phyloP scores from a whole-genome alignment of 495 filamentous ascomycete species.

The Oidiodendron maius region DNA sequence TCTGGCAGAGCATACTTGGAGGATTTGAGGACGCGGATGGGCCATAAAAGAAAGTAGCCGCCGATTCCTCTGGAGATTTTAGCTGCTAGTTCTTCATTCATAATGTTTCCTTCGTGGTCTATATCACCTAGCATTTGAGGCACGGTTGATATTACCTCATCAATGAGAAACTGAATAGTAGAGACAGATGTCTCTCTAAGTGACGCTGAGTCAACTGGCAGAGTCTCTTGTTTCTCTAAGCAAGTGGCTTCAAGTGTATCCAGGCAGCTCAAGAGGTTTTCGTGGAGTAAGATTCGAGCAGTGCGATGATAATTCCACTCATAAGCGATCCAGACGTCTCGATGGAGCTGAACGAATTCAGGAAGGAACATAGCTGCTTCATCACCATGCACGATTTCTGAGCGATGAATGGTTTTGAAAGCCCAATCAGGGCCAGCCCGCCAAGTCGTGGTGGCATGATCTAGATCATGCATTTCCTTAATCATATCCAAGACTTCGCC shows the following conservation, averaged over 20 bases:
- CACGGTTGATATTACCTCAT: slow-evolving; percentile 24
- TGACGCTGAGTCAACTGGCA: slow-evolving; percentile 5
- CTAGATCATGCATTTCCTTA: slow-evolving; percentile 20
- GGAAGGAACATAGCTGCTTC: neutral
- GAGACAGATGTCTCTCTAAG: neutral
- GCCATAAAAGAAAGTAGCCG: slow-evolving; percentile 25
- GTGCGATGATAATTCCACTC: slow-evolving; percentile 35
- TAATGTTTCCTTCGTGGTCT: slow-evolving; percentile 15
- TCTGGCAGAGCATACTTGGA: slow-evolving; percentile 10
- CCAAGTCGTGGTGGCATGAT: slow-evolving; percentile 22
- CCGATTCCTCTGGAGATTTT: slow-evolving; percentile 19
- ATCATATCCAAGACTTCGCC: slow-evolving; percentile 19
- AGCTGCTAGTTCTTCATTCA: slow-evolving; percentile 6
- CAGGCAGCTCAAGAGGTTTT: slow-evolving; percentile 23
- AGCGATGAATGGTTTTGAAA: slow-evolving; percentile 17
- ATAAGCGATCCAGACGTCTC: slow-evolving; percentile 31
- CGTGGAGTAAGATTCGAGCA: slow-evolving; percentile 24
- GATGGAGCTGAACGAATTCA: slow-evolving; percentile 25
- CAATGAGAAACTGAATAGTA: slow-evolving; percentile 19
- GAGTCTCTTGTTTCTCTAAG: slow-evolving; percentile 2
- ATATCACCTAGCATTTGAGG: slow-evolving; percentile 22
- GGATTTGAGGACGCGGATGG: slow-evolving; percentile 24
- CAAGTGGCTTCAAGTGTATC: slow-evolving; percentile 7
- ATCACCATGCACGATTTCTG: neutral
- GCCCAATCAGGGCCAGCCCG: slow-evolving; percentile 24